Evolutionary conservation across 768 basidiomycete genomes (phyloP).

Genomic region (Mycena albidolilacea): DNA sequence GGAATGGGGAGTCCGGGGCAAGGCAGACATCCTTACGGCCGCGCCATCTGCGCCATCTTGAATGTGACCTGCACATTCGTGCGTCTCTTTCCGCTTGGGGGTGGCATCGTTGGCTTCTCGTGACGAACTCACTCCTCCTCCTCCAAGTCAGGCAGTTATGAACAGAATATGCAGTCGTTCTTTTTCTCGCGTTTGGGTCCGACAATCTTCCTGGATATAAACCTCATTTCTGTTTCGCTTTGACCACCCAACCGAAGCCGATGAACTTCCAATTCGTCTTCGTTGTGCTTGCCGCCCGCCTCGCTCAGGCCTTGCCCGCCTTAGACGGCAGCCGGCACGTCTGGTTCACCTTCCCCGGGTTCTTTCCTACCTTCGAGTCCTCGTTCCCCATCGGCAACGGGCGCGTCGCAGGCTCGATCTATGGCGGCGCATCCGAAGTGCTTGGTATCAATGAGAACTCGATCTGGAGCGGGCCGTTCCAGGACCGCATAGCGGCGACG

Average conservation of each 20-base stretch:
- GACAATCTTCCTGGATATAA: not conserved
- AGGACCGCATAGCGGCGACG: constrained; percentile 21
- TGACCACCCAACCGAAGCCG: not conserved
- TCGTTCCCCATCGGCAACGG: constrained; percentile 22
- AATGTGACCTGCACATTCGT: too few relatives aligned
- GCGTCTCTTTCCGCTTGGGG: not conserved
- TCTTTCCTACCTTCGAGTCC: constrained; percentile 24
- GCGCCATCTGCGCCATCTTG: too few relatives aligned
- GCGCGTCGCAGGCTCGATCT: constrained; percentile 26
- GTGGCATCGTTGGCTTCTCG: not conserved
- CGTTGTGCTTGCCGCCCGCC: not conserved
- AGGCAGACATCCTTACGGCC: too few relatives aligned
- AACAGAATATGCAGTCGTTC: not conserved
- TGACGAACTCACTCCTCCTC: not conserved
- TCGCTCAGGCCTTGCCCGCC: constrained; percentile 10
- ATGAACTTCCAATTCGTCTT: constrained; percentile 17
- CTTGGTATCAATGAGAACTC: constrained; percentile 28
- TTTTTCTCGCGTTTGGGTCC: not conserved
- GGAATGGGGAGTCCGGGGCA: too few relatives aligned
- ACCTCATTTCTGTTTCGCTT: not conserved
- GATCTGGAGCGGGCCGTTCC: constrained; percentile 22
- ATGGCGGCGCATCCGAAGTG: constrained; percentile 28
- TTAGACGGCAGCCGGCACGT: constrained; percentile 28
- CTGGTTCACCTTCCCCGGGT: constrained; percentile 26
- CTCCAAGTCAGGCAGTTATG: not conserved